phyloP scores from a whole-genome alignment of 371 early-diverging fungal species.

The Mucor piriformis region DNA sequence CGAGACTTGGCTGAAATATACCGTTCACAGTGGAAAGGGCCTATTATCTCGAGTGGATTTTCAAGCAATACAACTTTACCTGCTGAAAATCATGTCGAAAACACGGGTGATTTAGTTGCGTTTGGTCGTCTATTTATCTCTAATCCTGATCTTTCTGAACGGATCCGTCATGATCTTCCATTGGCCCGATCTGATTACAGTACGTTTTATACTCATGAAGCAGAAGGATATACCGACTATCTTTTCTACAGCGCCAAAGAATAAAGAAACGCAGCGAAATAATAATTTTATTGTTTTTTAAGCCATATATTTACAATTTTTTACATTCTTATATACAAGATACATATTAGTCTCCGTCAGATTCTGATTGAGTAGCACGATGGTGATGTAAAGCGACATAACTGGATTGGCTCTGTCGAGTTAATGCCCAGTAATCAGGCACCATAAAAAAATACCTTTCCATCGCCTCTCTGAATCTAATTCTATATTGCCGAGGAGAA shows the following conservation, averaged over 20 bases:
- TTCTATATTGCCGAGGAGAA: slow-evolving; percentile 91
- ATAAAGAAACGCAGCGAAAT: not conserved
- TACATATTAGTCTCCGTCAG: slow-evolving; percentile 12
- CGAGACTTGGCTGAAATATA: slow-evolving; percentile 26
- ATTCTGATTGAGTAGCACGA: not conserved
- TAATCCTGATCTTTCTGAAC: slow-evolving; percentile 28
- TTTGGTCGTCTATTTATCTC: slow-evolving; percentile 28
- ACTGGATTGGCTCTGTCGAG: slow-evolving; percentile 18
- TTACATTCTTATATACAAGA: not conserved
- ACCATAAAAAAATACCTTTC: slow-evolving; percentile 86
- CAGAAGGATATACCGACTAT: slow-evolving; percentile 26
- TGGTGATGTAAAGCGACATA: slow-evolving; percentile 23
- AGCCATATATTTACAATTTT: not conserved
- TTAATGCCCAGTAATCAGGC: slow-evolving; percentile 64
- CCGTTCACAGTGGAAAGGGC: slow-evolving; percentile 36
- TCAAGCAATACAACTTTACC: slow-evolving; percentile 5
- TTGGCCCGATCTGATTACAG: slow-evolving; percentile 11
- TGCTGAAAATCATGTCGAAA: slow-evolving; percentile 18
- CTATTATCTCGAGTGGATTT: slow-evolving; percentile 36
- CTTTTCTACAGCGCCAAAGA: not conserved
- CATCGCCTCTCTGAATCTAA: slow-evolving; percentile 93
- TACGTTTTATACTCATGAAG: slow-evolving; percentile 26
- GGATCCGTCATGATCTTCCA: slow-evolving; percentile 14
- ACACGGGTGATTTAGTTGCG: slow-evolving; percentile 14
- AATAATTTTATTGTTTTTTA: not conserved